These are phyloP conservation scores for Calonectria fujianensis DNA, from an alignment of 2,329 filamentous ascomycete species.

Conservation along the genomic window DNA sequence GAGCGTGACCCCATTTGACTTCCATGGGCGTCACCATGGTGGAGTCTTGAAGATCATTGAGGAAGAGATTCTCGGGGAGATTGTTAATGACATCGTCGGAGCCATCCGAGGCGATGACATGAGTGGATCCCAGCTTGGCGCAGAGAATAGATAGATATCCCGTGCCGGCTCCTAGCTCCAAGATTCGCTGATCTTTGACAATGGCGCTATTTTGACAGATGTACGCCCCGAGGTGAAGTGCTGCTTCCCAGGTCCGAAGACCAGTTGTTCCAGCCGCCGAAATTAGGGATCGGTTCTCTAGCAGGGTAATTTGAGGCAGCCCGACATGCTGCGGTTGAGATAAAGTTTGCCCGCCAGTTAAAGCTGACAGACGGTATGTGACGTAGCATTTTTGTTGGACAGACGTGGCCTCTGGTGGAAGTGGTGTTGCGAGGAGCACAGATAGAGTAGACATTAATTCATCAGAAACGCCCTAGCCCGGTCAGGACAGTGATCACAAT, in stretches of 20 bases:
- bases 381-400: constrained; percentile 85
- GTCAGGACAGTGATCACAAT: constrained; percentile 46
- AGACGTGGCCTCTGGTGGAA: constrained; percentile 78
- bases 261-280: constrained; percentile 84
- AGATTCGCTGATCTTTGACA: constrained; percentile 73
- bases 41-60: constrained; percentile 78
- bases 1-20: constrained; percentile 78
- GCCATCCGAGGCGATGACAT: constrained; percentile 83
- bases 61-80: constrained; percentile 79
- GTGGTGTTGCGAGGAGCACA: constrained; percentile 76
- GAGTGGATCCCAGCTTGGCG: constrained; percentile 76
- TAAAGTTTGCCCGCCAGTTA: constrained; percentile 43
- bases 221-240: constrained; percentile 82
- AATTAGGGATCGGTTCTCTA: constrained; percentile 82
- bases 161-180: constrained; percentile 86
- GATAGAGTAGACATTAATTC: constrained; percentile 83
- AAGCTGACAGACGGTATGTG: constrained; percentile 76
- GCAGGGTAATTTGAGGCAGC: constrained; percentile 71
- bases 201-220: constrained; percentile 70
- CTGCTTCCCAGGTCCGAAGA: constrained; percentile 87
- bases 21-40: constrained; percentile 69
- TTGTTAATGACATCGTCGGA: constrained; percentile 82
- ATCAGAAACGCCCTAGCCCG: constrained; percentile 85
- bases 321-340: constrained; percentile 15
- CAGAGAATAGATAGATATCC: constrained; percentile 85